Percentiles rank a stretch among this genome's conserved stretches.
Conservation (phyloP, 805 yeast species). For the Nadsonia fulvescens region DNA sequence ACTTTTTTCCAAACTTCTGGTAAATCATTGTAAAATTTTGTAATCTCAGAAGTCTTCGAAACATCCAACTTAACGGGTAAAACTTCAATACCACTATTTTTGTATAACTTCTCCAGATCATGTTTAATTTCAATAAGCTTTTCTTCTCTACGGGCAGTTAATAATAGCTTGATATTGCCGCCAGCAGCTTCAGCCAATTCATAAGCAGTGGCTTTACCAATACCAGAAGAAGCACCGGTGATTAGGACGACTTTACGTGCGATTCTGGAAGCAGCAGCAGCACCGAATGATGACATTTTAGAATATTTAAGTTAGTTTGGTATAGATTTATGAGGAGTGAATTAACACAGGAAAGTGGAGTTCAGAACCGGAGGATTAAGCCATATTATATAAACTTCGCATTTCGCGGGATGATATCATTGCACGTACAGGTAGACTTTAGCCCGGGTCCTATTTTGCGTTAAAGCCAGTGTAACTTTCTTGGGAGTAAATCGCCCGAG, state of each 20-base stretch:
- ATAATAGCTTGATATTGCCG: constrained; percentile 51
- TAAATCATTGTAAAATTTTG: constrained; percentile 31
- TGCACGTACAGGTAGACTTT: no score
- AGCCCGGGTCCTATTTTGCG: no score
- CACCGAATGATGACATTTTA: constrained; percentile 41
- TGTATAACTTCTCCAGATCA: constrained; percentile 29
- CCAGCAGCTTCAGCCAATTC: constrained; percentile 66
- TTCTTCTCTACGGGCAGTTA: constrained; percentile 64
- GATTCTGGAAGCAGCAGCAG: constrained; percentile 61
- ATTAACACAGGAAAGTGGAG: no score
- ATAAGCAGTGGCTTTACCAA: constrained; percentile 80
- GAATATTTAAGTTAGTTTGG: constrained; percentile 1
- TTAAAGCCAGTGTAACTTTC: no score
- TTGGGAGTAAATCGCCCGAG: no score
- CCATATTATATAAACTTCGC: no score
- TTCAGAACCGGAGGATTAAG: no score
- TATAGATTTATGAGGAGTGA: no score
- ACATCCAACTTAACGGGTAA: constrained; percentile 37
- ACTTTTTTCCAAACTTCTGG: constrained; percentile 38
- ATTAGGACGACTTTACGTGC: constrained; percentile 64
- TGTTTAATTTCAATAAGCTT: constrained; percentile 32
- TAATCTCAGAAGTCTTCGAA: constrained; percentile 31
- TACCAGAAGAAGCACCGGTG: constrained; percentile 96
- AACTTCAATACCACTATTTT: constrained; percentile 26
- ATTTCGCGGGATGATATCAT: no score